A percentile compares a stretch with the other conserved stretches of the same genome.
Conservation (phyloP, 306 rosid species). For the Glycine soja region DNA sequence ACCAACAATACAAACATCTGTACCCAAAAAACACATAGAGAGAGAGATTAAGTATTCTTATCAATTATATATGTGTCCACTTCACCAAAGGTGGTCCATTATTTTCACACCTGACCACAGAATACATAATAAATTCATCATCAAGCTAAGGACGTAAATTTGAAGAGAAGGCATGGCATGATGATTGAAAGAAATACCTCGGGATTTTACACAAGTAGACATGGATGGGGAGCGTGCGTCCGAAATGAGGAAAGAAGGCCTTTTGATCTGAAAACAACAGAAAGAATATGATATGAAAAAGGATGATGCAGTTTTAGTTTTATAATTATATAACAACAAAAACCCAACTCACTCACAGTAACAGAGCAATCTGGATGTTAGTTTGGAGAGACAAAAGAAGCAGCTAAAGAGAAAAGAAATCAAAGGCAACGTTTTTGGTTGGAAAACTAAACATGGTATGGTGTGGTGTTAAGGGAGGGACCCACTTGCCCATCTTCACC, state of each 20-base stretch:
- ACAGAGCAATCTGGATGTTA: no score
- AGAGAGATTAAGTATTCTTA: not conserved
- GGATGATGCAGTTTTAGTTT: not conserved
- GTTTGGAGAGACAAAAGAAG: not conserved
- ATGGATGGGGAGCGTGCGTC: conserved; percentile 42
- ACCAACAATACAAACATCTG: conserved; percentile 96
- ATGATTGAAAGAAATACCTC: conserved; percentile 55
- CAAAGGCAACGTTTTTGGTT: not conserved
- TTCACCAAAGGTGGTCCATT: not conserved
- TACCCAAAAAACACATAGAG: not conserved
- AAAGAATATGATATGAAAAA: not conserved
- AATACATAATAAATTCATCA: not conserved
- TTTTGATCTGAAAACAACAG: conserved; percentile 30
- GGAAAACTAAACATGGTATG: not conserved
- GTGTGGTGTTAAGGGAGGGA: not conserved
- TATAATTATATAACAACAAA: not conserved
- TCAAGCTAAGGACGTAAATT: conserved; percentile 7
- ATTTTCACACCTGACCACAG: not conserved
- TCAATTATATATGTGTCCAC: not conserved
- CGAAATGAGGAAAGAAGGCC: not conserved
- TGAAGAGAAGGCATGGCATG: not conserved
- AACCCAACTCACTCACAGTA: not conserved
- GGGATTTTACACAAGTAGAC: conserved; percentile 67
- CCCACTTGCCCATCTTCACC: conserved; percentile 5
- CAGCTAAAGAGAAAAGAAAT: not conserved